Percentiles rank a stretch among this genome's conserved stretches.
Evolutionary conservation across 257 asterid genomes (phyloP).

Genomic region (Pogostemon cablin): DNA sequence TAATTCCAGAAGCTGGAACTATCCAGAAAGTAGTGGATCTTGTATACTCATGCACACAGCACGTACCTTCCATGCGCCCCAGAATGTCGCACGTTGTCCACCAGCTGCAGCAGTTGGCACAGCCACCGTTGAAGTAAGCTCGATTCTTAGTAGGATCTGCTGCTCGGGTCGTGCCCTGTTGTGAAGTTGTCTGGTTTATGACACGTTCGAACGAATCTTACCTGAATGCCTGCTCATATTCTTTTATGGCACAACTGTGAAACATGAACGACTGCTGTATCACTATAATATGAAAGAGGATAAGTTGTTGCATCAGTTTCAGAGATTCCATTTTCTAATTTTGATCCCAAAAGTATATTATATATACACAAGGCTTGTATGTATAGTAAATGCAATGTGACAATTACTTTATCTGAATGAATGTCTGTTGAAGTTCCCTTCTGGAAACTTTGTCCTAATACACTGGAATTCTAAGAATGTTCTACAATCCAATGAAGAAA

Average conservation of each 20-base stretch:
- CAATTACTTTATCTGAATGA: constrained; percentile 2
- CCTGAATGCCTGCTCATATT: neutral
- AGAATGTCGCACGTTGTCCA: constrained; percentile 97
- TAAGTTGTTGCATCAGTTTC: neutral
- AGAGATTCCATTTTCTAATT: neutral
- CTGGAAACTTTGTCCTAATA: constrained; percentile 15
- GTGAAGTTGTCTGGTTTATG: neutral
- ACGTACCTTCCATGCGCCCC: constrained; percentile 97
- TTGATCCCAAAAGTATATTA: neutral
- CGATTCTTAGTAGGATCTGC: neutral
- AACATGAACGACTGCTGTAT: neutral
- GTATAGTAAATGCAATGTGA: neutral
- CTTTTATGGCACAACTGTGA: neutral
- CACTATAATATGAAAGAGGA: constrained; percentile 5
- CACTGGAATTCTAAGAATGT: neutral
- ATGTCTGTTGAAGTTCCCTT: neutral
- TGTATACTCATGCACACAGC: constrained; percentile 96
- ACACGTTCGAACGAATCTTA: constrained; percentile 16
- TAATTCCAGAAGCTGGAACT: constrained; percentile 75
- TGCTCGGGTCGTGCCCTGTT: neutral
- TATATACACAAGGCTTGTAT: neutral
- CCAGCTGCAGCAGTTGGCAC: constrained; percentile 90
- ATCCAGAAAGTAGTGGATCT: constrained; percentile 94
- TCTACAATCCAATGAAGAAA: constrained; percentile 11
- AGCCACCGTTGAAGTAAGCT: constrained; percentile 56